Base-by-base conservation (phyloP, 495 filamentous ascomycete species). In the Penicillium antarcticum region DNA sequence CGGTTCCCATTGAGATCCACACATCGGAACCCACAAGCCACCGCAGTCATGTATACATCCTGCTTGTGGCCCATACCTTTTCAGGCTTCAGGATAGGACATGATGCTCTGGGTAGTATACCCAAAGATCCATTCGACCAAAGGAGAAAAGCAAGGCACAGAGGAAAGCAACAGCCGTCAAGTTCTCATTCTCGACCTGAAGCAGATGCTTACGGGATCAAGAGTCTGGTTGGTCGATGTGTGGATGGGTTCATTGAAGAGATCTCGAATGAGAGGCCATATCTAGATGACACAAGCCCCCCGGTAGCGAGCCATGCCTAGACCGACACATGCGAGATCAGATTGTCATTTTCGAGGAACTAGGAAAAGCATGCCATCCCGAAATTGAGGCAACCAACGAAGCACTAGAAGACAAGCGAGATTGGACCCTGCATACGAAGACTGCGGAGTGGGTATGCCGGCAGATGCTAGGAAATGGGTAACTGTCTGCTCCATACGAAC, bases 271-370 rank as follows among this genome's bases (percentile, higher is more conserved):
- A 29, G 11, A 39, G 52, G 34, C 36, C 51, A 8, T 8, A 45
- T 23, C 4, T 35, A 39, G 17, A 33, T 9, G 14, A 43, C 17
- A 4, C 21, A 12, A 13, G 11, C 14, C 9, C 14, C 43, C 12
- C 37, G 10, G 18, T 45, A 49, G 36, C 61, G 52, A 34, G 56
- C 70, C 26, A 1, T 71, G 68, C 48, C 81, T 91, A 7, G 90
- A 95, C 63, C 78, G 82, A 60, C 72, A 83, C 57, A 80, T 92
- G 62, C 80, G 88, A 63, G 91, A 95, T 66, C 91, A 95, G 58
- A 58, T 95, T 42, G 81, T 92, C 2, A 76, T 94, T 3, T 95
- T 92, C 58, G 88, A 95, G 61, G 86, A 85, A 23, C 69, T 96
- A 37, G 86, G 62, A 9, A 23, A 64, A 17, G 44, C 57, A 9